Evolutionary conservation across 73 alveolate species (phyloP).

Genomic region (Paramecium pentaurelia): DNA sequence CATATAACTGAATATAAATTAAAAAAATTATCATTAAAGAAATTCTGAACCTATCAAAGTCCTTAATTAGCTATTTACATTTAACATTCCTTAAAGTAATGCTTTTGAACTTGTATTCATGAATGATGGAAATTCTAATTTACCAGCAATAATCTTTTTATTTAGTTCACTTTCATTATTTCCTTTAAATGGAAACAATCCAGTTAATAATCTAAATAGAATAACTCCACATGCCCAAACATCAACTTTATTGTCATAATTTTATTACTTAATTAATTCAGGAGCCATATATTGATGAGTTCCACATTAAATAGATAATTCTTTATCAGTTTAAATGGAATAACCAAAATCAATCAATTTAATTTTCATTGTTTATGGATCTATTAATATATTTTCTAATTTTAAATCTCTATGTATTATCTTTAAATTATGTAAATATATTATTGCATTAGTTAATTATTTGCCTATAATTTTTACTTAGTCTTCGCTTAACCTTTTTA

Average conservation of each 20-base stretch:
- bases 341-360: slow-evolving; percentile 85
- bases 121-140: slow-evolving; percentile 48
- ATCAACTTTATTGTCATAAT: background rate
- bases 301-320: slow-evolving; percentile 66
- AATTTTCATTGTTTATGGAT: slow-evolving; percentile 49
- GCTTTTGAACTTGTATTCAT: slow-evolving; percentile 47
- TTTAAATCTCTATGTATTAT: slow-evolving; percentile 77
- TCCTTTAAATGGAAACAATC: background rate
- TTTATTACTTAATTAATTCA: background rate
- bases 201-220: background rate
- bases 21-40: background rate
- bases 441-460: slow-evolving; percentile 70
- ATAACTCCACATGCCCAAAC: background rate
- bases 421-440: slow-evolving; percentile 63
- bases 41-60: background rate
- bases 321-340: slow-evolving; percentile 50
- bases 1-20: slow-evolving; percentile 12
- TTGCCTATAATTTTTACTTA: slow-evolving; percentile 67
- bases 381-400: slow-evolving; percentile 77
- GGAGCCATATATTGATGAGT: slow-evolving; percentile 49
- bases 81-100: background rate
- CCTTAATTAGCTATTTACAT: background rate
- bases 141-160: slow-evolving; percentile 41
- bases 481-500: slow-evolving; percentile 64
- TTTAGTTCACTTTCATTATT: slow-evolving; percentile 48